phyloP scores from a whole-genome alignment of 2,329 filamentous ascomycete genomes.

The Orbilia javanica region DNA sequence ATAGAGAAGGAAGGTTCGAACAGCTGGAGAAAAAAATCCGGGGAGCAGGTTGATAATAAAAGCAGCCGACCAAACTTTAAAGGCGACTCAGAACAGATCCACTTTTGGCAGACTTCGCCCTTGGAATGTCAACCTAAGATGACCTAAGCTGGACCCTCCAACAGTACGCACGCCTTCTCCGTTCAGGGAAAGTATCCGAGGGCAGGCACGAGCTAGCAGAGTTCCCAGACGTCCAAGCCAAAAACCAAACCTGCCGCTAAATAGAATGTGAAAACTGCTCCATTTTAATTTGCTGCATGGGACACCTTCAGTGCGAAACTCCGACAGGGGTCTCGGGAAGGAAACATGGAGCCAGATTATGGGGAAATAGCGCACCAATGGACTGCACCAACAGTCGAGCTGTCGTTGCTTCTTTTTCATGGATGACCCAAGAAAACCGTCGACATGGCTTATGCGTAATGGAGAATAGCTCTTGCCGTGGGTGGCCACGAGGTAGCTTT shows the following conservation, averaged over 20 bases:
- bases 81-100: conserved; percentile 51
- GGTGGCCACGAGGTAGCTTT: conserved; percentile 55
- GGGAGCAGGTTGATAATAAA: conserved; percentile 58
- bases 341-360: conserved; percentile 53
- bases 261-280: conserved; percentile 51
- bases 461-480: conserved; percentile 32
- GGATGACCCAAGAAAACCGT: conserved; percentile 15
- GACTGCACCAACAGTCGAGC: conserved; percentile 14
- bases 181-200: conserved; percentile 59
- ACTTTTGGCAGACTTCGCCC: conserved; percentile 31
- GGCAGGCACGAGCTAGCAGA: conserved; percentile 41
- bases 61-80: conserved; percentile 47
- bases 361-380: conserved; percentile 58
- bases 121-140: conserved; percentile 52
- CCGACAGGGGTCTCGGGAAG: conserved; percentile 48
- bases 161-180: conserved; percentile 44
- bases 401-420: conserved; percentile 35
- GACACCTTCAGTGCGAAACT: conserved; percentile 40
- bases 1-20: conserved; percentile 48
- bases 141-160: conserved; percentile 44
- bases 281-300: conserved; percentile 45
- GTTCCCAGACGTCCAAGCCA: conserved; percentile 11
- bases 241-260: conserved; percentile 42
- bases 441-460: conserved; percentile 38
- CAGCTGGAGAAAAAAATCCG: conserved; percentile 54